phyloP scores from a whole-genome alignment of 2,329 filamentous ascomycete species.

The Madurella fahalii region DNA sequence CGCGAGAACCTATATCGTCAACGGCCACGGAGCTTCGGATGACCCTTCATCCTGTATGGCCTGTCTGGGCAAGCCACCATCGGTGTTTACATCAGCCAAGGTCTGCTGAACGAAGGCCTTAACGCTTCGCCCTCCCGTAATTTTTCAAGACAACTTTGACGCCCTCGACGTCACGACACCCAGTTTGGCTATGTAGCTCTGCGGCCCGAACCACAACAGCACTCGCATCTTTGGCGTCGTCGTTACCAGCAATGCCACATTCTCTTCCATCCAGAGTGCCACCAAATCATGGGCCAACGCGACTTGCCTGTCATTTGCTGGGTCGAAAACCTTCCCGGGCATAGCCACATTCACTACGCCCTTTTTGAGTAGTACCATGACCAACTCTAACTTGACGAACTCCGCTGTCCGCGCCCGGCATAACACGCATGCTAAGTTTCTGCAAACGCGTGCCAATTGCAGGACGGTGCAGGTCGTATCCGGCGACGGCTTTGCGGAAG shows the following conservation, averaged over 20 bases:
- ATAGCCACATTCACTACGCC: slow-evolving; percentile 25
- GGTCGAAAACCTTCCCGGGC: slow-evolving; percentile 19
- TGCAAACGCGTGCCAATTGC: neutral
- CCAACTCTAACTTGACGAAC: neutral
- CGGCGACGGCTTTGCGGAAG: slow-evolving; percentile 17
- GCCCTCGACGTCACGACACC: slow-evolving; percentile 21
- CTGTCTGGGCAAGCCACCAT: slow-evolving; percentile 17
- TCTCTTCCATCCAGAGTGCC: slow-evolving; percentile 30
- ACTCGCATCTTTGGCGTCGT: slow-evolving; percentile 34
- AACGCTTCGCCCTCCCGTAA: slow-evolving; percentile 28
- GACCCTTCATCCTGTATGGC: slow-evolving; percentile 12
- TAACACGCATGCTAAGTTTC: too few species aligned
- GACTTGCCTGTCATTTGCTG: slow-evolving; percentile 27
- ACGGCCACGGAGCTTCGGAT: slow-evolving; percentile 4
- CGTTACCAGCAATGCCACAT: slow-evolving; percentile 31
- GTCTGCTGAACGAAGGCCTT: slow-evolving; percentile 28
- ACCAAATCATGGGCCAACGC: slow-evolving; percentile 30
- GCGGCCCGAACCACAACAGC: slow-evolving; percentile 28
- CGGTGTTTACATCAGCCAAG: slow-evolving; percentile 36
- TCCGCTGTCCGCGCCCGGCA: too few species aligned
- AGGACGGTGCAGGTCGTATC: slow-evolving; percentile 8
- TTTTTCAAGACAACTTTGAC: slow-evolving; percentile 27
- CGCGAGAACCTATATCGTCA: slow-evolving; percentile 8
- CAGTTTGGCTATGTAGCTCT: slow-evolving; percentile 36
- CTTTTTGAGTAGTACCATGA: neutral